These are phyloP conservation scores for Arabidopsis lyrata DNA, from an alignment of 441 rosid species.

Conservation along the genomic window DNA sequence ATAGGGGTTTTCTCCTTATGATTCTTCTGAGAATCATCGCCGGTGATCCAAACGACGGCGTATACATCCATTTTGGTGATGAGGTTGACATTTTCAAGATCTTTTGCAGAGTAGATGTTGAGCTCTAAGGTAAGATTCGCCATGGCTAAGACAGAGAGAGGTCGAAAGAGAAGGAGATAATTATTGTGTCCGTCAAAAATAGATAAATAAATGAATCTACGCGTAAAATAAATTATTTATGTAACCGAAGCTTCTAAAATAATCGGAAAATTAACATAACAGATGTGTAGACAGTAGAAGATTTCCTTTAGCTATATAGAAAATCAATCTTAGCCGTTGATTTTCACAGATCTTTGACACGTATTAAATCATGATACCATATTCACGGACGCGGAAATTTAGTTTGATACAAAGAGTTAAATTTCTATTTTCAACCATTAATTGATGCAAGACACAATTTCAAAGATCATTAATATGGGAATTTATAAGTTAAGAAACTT, in stretches of 20 bases:
- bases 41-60: constrained; percentile 60
- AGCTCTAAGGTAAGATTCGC: constrained; percentile 55
- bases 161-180: not conserved
- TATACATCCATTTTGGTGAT: constrained; percentile 75
- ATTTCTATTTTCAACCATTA: too few species aligned
- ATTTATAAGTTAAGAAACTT: not conserved
- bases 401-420: too few species aligned
- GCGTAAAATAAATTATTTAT: constrained; percentile 14
- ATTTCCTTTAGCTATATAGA: constrained; percentile 5
- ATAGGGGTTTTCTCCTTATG: constrained; percentile 58
- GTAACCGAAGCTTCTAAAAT: constrained; percentile 9
- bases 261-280: not conserved
- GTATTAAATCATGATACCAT: not conserved
- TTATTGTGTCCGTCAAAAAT: constrained; percentile 22
- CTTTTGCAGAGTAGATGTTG: constrained; percentile 64
- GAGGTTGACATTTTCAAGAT: constrained; percentile 63
- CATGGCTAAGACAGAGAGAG: constrained; percentile 27
- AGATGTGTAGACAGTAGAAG: constrained; percentile 36
- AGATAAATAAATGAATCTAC: not conserved
- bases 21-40: constrained; percentile 48
- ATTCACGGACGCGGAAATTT: not conserved
- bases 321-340: constrained; percentile 14
- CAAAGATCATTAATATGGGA: not conserved
- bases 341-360: not conserved
- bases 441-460: not conserved